A percentile compares a stretch with the other conserved stretches of the same genome.
Conservation (phyloP, 108 stramenopile genomes). For the Cyclostephanos tholiformis region DNA sequence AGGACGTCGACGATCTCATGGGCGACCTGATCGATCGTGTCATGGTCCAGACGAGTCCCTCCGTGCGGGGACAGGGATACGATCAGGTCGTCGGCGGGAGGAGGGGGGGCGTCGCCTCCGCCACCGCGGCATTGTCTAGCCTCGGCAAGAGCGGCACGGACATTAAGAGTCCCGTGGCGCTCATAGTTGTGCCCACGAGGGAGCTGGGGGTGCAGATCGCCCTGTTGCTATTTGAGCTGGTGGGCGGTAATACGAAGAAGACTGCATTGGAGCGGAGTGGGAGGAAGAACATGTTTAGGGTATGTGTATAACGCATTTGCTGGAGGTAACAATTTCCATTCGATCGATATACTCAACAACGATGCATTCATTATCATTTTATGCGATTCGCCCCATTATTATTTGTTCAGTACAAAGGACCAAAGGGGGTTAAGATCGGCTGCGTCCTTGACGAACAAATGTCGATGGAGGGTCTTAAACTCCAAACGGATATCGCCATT, state of each 20-base stretch:
- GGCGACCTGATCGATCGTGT: conserved; percentile 74
- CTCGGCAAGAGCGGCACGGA: conserved; percentile 77
- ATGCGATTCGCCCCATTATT: neutral
- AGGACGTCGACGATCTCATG: conserved; percentile 72
- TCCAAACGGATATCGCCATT: conserved; percentile 87
- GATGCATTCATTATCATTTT: no score
- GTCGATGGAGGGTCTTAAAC: conserved; percentile 75
- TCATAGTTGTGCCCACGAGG: conserved; percentile 91
- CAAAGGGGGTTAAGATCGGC: conserved; percentile 83
- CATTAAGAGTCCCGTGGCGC: conserved; percentile 76
- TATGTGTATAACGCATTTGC: conserved; percentile 1
- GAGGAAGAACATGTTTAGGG: conserved; percentile 71
- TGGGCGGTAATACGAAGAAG: conserved; percentile 74
- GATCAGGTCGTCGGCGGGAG: conserved; percentile 48
- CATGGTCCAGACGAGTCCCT: conserved; percentile 69
- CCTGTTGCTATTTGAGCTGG: conserved; percentile 64
- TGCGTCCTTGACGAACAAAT: conserved; percentile 85
- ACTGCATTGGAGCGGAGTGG: conserved; percentile 48
- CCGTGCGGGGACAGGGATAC: conserved; percentile 56
- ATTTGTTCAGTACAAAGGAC: conserved; percentile 66
- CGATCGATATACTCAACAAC: no score
- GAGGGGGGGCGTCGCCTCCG: neutral
- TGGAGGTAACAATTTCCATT: no score
- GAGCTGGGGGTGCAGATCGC: conserved; percentile 93
- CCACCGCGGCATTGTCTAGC: conserved; percentile 56